Percentiles rank a stretch among this genome's conserved stretches.
phyloP scores from a whole-genome alignment of 352 stramenopile species.

The Blastocystis sp. region DNA sequence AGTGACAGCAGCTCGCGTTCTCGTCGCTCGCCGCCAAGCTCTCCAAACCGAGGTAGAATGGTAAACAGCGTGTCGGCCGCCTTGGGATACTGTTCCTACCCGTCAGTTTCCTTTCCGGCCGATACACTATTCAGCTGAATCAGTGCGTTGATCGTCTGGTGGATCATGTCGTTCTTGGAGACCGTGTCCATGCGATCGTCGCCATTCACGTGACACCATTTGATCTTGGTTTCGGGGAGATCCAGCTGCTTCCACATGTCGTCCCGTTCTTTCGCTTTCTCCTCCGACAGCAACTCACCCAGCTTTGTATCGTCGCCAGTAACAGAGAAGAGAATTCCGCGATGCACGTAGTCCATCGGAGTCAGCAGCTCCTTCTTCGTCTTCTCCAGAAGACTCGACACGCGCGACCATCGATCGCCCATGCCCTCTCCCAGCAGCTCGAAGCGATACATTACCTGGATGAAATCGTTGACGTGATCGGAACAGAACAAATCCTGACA shows the following conservation, averaged over 20 bases:
- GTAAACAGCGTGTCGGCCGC: background rate
- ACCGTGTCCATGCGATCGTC: slow-evolving; percentile 1
- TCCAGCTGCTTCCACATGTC: slow-evolving; percentile 2
- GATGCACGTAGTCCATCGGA: background rate
- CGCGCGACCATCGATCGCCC: slow-evolving; percentile 9
- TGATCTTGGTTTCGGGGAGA: slow-evolving; percentile 1
- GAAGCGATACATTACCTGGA: background rate
- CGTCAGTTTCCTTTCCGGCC: background rate
- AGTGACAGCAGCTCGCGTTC: background rate
- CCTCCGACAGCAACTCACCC: background rate
- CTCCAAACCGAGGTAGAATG: background rate
- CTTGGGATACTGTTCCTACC: background rate
- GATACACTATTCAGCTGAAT: slow-evolving; percentile 2
- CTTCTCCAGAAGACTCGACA: background rate
- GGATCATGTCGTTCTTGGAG: background rate
- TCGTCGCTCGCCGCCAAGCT: background rate
- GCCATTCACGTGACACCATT: slow-evolving; percentile 4
- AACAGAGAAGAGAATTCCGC: background rate
- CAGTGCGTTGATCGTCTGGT: background rate
- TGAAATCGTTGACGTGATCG: slow-evolving; percentile 22
- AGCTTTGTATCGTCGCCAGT: background rate
- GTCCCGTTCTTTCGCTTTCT: background rate
- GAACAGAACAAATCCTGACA: background rate
- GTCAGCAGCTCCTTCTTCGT: background rate
- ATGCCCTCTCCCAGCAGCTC: slow-evolving; percentile 21